Conservation (phyloP, 805 yeast species). For the Myxozyma mucilagina region DNA sequence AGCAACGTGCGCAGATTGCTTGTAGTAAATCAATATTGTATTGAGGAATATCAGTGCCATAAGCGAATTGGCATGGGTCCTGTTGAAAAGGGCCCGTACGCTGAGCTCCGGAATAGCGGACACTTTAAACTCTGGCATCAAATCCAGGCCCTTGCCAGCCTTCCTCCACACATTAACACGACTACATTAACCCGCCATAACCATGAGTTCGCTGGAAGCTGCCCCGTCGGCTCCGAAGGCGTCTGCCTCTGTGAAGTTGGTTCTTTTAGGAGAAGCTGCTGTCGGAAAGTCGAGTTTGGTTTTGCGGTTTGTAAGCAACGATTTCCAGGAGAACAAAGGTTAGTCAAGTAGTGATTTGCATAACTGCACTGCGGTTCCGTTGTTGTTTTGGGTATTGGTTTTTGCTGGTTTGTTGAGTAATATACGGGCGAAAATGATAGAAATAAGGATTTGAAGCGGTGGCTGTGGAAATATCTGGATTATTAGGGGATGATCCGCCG, state of each 20-base stretch:
- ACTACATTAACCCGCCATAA: background rate
- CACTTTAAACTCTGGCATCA: background rate
- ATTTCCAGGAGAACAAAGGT: conserved; percentile 89
- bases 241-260: conserved; percentile 80
- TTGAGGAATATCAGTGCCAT: background rate
- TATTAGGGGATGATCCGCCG: too few relatives aligned
- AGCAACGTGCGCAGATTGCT: too few relatives aligned
- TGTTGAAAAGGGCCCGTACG: background rate
- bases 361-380: background rate
- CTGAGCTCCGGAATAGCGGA: background rate
- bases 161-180: background rate
- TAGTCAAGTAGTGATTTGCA: background rate
- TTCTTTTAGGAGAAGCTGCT: conserved; percentile 94
- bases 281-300: conserved; percentile 95
- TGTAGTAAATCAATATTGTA: too few relatives aligned
- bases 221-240: conserved; percentile 42
- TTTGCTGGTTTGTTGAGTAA: too few relatives aligned
- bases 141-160: background rate
- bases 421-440: too few relatives aligned
- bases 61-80: background rate
- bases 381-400: background rate
- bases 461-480: too few relatives aligned
- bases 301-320: conserved; percentile 87
- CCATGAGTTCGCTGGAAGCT: conserved; percentile 28
- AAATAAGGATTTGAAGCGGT: too few relatives aligned